Base-by-base conservation (phyloP, 2,329 filamentous ascomycete genomes). In the Parascedosporium putredinis region DNA sequence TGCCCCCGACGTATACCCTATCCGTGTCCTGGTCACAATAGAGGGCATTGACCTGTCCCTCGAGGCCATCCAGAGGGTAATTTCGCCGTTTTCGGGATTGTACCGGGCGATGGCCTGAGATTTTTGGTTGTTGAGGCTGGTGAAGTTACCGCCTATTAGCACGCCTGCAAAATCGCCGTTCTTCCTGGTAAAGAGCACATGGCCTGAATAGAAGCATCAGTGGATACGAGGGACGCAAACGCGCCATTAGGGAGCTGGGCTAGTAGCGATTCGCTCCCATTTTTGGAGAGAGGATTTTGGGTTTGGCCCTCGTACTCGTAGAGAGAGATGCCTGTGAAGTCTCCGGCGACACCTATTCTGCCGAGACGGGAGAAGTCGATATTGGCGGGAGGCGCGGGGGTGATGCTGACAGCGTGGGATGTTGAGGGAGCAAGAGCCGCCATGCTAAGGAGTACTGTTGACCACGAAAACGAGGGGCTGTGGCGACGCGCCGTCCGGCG, bases 61-160 rank as follows among this genome's bases (percentile, higher is more conserved):
- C 80, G 18, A 98, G 72, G 43, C 90, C 91, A n/a, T 79, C 67
- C 34, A 96, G 67, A n/a, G 88, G 75, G 79, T 84, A 46, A 96
- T 74, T 33, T 76, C 66, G 42, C 79, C 79, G 4, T 81, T 84
- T 55, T 80, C 78, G 3, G 86, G 80, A 62, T 96, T 80, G 68
- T 90, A 89, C 44, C 94, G 64, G 22, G 90, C 93, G 51, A 94
- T 79, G 42, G 86, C 87, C 49, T 81, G 81, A 2, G 89, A 88
- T 60, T 86, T 71, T 51, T 84, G 75, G 52, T 82, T 82, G 52
- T 83, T 87, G 54, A 98, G 70, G 64, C 88, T 94, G 27, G 93
- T 97, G 63, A 98, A 98, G 69, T 97, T 97, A 45, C 93, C 93
- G 50, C 86, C 93, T 14, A 98, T 77, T 45, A 97, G 78, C 24